These are phyloP conservation scores for Ogataea glucozyma DNA, from an alignment of 805 yeast genomes.

Conservation along the genomic window DNA sequence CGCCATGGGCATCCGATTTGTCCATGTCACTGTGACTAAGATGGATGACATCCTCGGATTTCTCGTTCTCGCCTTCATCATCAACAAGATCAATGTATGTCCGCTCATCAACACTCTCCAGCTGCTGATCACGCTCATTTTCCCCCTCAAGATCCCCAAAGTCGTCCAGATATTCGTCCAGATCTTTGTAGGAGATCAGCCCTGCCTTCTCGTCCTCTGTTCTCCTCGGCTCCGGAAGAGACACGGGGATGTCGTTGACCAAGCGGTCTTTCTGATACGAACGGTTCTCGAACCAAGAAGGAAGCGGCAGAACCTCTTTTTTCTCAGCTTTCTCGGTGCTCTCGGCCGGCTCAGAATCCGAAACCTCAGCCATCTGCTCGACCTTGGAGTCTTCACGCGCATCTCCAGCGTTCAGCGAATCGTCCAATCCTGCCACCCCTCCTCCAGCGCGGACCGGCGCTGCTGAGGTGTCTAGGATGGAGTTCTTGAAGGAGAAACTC, in stretches of 20 bases:
- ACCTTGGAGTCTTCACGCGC: neutral
- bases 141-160: slow-evolving; percentile 6
- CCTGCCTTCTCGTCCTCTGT: slow-evolving; percentile 50
- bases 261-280: slow-evolving; percentile 7
- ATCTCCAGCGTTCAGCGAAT: neutral
- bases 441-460: neutral
- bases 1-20: too few species aligned
- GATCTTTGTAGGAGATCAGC: slow-evolving; percentile 52
- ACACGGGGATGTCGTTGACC: neutral
- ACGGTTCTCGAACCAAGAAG: slow-evolving; percentile 24
- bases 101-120: neutral
- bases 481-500: slow-evolving; percentile 18
- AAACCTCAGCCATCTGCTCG: neutral
- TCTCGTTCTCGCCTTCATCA: slow-evolving; percentile 7
- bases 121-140: neutral
- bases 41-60: too few species aligned
- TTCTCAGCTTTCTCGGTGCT: neutral
- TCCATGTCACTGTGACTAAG: too few species aligned
- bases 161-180: slow-evolving; percentile 35
- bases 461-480: neutral
- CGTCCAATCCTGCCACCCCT: neutral
- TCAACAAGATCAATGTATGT: neutral
- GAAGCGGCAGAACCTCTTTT: slow-evolving; percentile 16
- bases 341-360: neutral
- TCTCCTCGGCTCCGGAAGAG: neutral